Evolutionary conservation across 2,329 filamentous ascomycete species (phyloP), one percentile per base, ranked within the genome.

Genomic region (Hypoxylon rubiginosum): DNA sequence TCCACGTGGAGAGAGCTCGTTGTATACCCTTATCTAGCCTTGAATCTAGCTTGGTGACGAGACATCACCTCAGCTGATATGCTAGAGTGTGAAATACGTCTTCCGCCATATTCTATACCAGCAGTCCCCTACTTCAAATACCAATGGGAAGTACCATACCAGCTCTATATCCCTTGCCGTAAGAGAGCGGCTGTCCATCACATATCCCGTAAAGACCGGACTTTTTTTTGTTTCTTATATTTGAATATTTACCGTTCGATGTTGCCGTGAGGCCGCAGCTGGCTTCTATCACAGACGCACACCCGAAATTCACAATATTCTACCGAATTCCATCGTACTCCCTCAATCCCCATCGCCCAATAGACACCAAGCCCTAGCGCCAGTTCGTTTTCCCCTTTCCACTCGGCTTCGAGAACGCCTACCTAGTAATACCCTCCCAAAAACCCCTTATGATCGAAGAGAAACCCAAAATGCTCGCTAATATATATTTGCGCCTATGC

Each of bases 401-500:
- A 53, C 32, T 26, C 30, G 51, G 41, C 45, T 46, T 53, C 26
- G 24, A 54, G 17, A 58, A 58, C 49, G 43, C 59, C 46, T 13
- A 32, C n/a, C 36, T 41, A 8, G 2, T 10, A 1, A 17, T 43
- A 36, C 41, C 24, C 17, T 36, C 41, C 24, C 17, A 30, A 50
- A 32, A 8, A 26, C 11, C 7, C 10, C 26, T 8, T 43, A 36
- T 15, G 11, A 55, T 28, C 11, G 15, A 55, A 21, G 11, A 56
- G 41, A 34, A 10, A 32, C 26, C 30, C 24, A 19, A 17, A 17
- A 26, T 60, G 53, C 43, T 54, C 28, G 30, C 21, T 45, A 24
- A 32, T 26, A 10, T 21, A n/a, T 53, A 17, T 34, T 34, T 43
- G 26, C 56, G 48, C 72, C 70, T 77, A 75, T 17, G 72, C 76